phyloP scores from a whole-genome alignment of 2,329 filamentous ascomycete genomes.

The Acephala macrosclerotiorum region DNA sequence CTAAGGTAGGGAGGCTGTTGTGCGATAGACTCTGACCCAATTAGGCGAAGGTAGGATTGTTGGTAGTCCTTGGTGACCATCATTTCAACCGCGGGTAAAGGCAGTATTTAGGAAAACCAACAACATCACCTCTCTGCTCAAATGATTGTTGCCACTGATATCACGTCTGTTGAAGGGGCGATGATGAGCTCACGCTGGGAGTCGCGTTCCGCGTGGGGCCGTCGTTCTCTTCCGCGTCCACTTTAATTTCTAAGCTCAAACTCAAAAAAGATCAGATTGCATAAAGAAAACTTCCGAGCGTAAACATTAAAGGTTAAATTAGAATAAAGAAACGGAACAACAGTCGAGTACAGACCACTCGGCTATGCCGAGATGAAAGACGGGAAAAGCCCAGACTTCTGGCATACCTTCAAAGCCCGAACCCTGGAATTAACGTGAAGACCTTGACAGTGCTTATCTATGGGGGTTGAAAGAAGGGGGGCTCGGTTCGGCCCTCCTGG shows the following conservation, averaged over 20 bases:
- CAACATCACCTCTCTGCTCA: neutral
- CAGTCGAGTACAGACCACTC: neutral
- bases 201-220: neutral
- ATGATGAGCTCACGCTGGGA: slow-evolving; percentile 3
- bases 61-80: no score
- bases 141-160: neutral
- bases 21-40: neutral
- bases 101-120: neutral
- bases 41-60: neutral
- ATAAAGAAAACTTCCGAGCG: neutral
- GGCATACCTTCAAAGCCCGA: neutral
- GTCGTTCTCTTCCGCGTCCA: neutral
- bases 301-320: neutral
- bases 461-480: neutral
- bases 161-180: neutral
- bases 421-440: neutral
- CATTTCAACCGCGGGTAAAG: neutral
- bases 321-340: neutral
- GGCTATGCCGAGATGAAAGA: neutral
- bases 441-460: neutral
- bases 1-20: neutral
- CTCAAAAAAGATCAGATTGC: neutral
- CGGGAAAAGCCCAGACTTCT: neutral
- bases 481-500: neutral
- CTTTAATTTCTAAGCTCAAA: neutral